A percentile compares a stretch with the other conserved stretches of the same genome.
These are phyloP conservation scores for Lasiosphaeriaceae sp. DNA, from an alignment of 495 filamentous ascomycete genomes.

Conservation along the genomic window DNA sequence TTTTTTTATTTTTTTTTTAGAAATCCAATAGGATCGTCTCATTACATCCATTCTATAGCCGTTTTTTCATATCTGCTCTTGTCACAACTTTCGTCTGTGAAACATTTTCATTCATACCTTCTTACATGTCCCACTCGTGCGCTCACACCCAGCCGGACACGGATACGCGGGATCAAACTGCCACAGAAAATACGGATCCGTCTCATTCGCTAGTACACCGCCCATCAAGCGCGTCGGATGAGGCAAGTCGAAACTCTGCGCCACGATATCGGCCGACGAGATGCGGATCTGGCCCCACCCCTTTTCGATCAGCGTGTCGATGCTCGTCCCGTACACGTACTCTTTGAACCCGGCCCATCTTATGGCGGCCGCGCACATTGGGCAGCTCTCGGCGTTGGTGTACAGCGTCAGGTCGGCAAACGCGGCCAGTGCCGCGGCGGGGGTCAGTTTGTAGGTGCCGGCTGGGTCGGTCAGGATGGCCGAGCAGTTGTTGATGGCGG, in stretches of 20 bases:
- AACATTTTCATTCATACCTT: background rate
- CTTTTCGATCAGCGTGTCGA: slow-evolving; percentile 35
- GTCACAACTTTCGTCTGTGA: too few species aligned
- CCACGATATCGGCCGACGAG: slow-evolving; percentile 42
- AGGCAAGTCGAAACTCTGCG: slow-evolving; percentile 36
- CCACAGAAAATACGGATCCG: slow-evolving; percentile 50
- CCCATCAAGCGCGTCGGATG: slow-evolving; percentile 33
- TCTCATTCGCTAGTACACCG: slow-evolving; percentile 46
- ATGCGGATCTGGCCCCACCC: slow-evolving; percentile 53
- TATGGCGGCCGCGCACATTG: slow-evolving; percentile 56
- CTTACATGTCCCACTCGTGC: background rate
- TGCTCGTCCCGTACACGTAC: slow-evolving; percentile 51
- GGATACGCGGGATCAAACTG: slow-evolving; percentile 39
- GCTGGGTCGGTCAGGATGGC: slow-evolving; percentile 40
- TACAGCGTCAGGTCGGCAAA: slow-evolving; percentile 48
- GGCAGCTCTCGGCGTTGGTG: slow-evolving; percentile 55
- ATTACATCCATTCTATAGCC: too few species aligned
- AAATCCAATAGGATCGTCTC: too few species aligned
- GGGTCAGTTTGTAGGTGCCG: slow-evolving; percentile 39
- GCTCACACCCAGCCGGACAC: slow-evolving; percentile 45
- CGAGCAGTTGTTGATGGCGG: slow-evolving; percentile 51
- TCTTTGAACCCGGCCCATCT: slow-evolving; percentile 53
- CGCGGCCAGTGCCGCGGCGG: slow-evolving; percentile 36
- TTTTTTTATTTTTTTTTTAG: too few species aligned
- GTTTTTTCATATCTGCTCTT: too few species aligned